Percentiles rank a stretch among this genome's conserved stretches.
Conservation (phyloP, 306 rosid species). For the Glycyrrhiza uralensis region DNA sequence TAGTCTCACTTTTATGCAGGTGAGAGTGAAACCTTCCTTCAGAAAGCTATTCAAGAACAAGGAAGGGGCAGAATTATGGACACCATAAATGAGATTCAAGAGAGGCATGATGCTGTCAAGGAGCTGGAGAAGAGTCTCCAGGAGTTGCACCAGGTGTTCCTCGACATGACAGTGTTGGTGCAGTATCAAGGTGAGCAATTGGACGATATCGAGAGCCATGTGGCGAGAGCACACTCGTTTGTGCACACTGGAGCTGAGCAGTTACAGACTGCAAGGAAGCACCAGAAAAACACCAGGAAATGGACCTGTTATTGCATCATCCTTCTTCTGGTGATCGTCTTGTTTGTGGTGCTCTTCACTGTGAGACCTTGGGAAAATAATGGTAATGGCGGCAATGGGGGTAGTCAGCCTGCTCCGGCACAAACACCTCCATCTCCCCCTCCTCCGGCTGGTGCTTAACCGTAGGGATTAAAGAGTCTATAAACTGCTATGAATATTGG, state of each 20-base stretch:
- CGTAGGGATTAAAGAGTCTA: conserved; percentile 1
- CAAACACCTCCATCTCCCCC: conserved; percentile 31
- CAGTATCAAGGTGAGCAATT: conserved; percentile 89
- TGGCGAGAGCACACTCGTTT: conserved; percentile 69
- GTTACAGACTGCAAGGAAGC: conserved; percentile 56
- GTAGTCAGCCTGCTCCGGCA: conserved; percentile 30
- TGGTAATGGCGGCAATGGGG: conserved; percentile 16
- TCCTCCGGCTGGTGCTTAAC: conserved; percentile 17
- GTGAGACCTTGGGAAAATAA: conserved; percentile 35
- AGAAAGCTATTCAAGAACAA: conserved; percentile 93
- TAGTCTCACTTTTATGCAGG: conserved; percentile 45
- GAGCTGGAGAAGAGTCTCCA: conserved; percentile 83
- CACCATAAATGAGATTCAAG: conserved; percentile 93
- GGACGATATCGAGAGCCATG: conserved; percentile 84
- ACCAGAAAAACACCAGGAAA: conserved; percentile 85
- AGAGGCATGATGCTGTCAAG: conserved; percentile 92
- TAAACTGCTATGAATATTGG: not conserved
- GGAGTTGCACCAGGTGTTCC: conserved; percentile 91
- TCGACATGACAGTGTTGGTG: conserved; percentile 96
- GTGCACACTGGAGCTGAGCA: conserved; percentile 61
- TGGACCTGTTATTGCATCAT: conserved; percentile 67
- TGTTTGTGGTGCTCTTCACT: conserved; percentile 52
- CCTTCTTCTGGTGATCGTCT: conserved; percentile 51
- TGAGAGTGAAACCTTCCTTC: conserved; percentile 95
- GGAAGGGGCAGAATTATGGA: conserved; percentile 85